Percentiles rank a stretch among this genome's conserved stretches.
phyloP scores from a whole-genome alignment of 176 grass and related monocot species.

The Avena eriantha region DNA sequence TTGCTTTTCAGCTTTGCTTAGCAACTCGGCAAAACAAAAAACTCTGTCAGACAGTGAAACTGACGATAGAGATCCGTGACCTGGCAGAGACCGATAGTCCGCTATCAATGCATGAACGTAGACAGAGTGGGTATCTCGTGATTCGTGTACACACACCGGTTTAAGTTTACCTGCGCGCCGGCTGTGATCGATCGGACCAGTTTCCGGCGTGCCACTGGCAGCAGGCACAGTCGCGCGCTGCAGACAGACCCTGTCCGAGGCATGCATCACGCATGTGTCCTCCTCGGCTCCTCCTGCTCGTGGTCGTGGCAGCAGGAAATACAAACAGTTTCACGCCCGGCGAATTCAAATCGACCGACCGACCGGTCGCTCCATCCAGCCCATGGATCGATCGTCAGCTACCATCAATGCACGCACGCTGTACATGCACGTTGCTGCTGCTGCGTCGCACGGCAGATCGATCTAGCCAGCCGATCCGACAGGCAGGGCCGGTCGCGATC shows the following conservation, averaged over 20 bases:
- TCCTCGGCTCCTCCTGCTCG: neutral
- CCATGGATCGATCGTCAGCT: neutral
- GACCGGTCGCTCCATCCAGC: too few relatives aligned
- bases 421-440: neutral
- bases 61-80: neutral
- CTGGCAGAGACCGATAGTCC: neutral
- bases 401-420: neutral
- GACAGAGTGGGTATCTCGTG: neutral
- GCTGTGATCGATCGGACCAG: neutral
- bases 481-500: too few relatives aligned
- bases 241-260: too few relatives aligned
- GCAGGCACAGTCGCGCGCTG: too few relatives aligned
- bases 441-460: too few relatives aligned
- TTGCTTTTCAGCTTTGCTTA: conserved; percentile 17
- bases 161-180: neutral
- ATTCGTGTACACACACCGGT: neutral
- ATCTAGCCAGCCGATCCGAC: too few relatives aligned
- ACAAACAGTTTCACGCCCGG: neutral
- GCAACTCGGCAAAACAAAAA: neutral
- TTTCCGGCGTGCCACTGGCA: neutral
- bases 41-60: neutral
- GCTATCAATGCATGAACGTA: neutral
- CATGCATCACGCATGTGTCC: neutral
- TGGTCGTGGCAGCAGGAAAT: neutral
- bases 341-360: conserved; percentile 1